Base-by-base conservation (phyloP, 805 yeast genomes). In the Hermanozyma aechmeae region DNA sequence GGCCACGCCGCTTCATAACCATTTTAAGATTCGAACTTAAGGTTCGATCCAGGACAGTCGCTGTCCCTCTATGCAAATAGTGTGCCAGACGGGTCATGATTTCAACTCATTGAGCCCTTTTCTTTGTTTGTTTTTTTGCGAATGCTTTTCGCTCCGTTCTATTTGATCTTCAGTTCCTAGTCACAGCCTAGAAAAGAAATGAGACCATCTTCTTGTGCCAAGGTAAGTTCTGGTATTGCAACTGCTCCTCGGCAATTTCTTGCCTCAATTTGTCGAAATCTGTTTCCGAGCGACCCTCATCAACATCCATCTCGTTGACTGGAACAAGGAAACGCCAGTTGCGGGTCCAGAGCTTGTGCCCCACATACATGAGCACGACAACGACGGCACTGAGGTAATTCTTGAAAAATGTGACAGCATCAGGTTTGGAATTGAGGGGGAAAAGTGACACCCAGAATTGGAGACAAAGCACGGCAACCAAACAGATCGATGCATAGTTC, bases 391-490 rank as follows among this genome's bases (percentile, higher is more conserved):
- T 62, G 31, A 56, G 42, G 39, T 56, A 56, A 25, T 39, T 40
- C 31, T 56, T 53, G 47, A 57, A 57, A 32, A 57, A 57, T 32
- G 43, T 42, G 10, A 33, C 26, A 11, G 47, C 60, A 28, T 43
- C 35, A n/a, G 57, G 52, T 17, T 34, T 46, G 13, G 35, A 30
- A 2, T 53, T 9, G 32, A 51, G 37, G 6, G 63, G 63, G 35
- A 33, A 56, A 27, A 56, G 45, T 1, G 60, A 43, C 15, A 48
- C 38, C 63, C 63, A 56, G 37, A 56, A 56, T 38, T 56, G 60
- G 27, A 56, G 46, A 7, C 43, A 38, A 20, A 56, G 36, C 6
- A 56, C 55, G 13, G 46, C 42, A 16, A 56, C 26, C 16, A 53
- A 44, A 35, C 52, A 45, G 8, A 28, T 32, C 36, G 50, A 42